phyloP scores from a whole-genome alignment of 2,329 filamentous ascomycete genomes.

The Emmonsiellopsis sp. region DNA sequence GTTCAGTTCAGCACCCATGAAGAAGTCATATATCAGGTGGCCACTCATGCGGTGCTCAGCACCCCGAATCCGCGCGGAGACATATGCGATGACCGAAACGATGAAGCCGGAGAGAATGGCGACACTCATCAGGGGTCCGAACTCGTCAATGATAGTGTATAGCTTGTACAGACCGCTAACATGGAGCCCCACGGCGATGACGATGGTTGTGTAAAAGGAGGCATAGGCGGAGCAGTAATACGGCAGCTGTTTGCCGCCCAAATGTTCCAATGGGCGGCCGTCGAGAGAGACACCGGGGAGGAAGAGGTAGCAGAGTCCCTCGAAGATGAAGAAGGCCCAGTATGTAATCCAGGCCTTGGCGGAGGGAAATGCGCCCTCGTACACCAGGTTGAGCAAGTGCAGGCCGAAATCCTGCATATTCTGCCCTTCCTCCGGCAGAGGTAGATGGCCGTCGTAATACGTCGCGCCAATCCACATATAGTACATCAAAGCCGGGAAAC shows the following conservation, averaged over 20 bases:
- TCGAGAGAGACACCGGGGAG: slow-evolving; percentile 81
- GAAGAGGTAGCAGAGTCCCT: slow-evolving; percentile 71
- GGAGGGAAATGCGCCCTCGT: slow-evolving; percentile 76
- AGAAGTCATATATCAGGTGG: slow-evolving; percentile 73
- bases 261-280: slow-evolving; percentile 78
- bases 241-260: slow-evolving; percentile 72
- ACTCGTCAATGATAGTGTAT: slow-evolving; percentile 89
- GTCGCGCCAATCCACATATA: slow-evolving; percentile 98
- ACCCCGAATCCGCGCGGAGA: slow-evolving; percentile 71
- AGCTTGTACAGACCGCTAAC: slow-evolving; percentile 77
- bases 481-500: slow-evolving; percentile 93
- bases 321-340: slow-evolving; percentile 84
- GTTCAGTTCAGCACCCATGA: slow-evolving; percentile 83
- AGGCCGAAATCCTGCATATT: slow-evolving; percentile 60
- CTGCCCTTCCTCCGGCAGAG: slow-evolving; percentile 57
- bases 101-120: slow-evolving; percentile 85
- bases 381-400: slow-evolving; percentile 64
- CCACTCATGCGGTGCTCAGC: slow-evolving; percentile 89
- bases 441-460: slow-evolving; percentile 81
- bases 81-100: slow-evolving; percentile 74
- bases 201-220: slow-evolving; percentile 81
- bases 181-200: slow-evolving; percentile 62
- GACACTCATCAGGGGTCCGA: slow-evolving; percentile 85
- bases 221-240: slow-evolving; percentile 92
- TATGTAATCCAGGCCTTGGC: slow-evolving; percentile 83